Evolutionary conservation across 2,329 filamentous ascomycete genomes (phyloP).

Genomic region (Zelopaecilomyces penicillatus): DNA sequence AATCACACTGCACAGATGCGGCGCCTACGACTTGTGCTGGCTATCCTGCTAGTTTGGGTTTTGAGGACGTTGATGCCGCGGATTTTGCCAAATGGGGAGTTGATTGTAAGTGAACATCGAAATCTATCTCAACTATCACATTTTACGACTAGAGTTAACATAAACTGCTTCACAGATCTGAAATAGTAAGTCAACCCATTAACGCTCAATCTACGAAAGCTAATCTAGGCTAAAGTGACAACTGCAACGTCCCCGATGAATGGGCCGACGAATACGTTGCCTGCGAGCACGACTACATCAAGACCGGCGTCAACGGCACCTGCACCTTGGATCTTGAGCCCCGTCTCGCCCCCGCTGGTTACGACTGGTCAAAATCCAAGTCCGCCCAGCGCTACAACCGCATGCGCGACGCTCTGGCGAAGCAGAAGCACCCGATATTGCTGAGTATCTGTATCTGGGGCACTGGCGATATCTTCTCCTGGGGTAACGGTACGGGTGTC

Average conservation of each 20-base stretch:
- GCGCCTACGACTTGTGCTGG: conserved; percentile 15
- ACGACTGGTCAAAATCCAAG: conserved; percentile 18
- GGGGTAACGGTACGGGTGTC: conserved; percentile 40
- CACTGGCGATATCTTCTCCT: conserved; percentile 37
- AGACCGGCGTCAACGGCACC: conserved; percentile 7
- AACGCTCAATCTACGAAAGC: too few relatives aligned
- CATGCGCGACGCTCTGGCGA: conserved; percentile 45
- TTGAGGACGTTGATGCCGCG: conserved; percentile 49
- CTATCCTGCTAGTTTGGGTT: conserved; percentile 41
- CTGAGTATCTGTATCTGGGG: conserved; percentile 49
- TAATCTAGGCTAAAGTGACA: too few relatives aligned
- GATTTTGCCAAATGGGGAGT: conserved; percentile 51
- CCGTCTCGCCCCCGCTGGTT: conserved; percentile 11
- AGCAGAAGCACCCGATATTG: conserved; percentile 36
- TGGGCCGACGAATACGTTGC: conserved; percentile 28
- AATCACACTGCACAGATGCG: conserved; percentile 8
- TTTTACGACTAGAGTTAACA: neutral
- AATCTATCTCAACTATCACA: neutral
- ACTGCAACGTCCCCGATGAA: conserved; percentile 36
- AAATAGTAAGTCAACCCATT: conserved; percentile 8
- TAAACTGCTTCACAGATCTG: conserved; percentile 5
- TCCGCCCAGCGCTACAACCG: conserved; percentile 33
- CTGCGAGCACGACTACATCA: conserved; percentile 14
- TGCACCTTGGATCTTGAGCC: conserved; percentile 4
- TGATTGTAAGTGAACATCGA: conserved; percentile 33